Evolutionary conservation across 2,329 filamentous ascomycete genomes (phyloP).

Genomic region (Phaeoacremonium minimum): DNA sequence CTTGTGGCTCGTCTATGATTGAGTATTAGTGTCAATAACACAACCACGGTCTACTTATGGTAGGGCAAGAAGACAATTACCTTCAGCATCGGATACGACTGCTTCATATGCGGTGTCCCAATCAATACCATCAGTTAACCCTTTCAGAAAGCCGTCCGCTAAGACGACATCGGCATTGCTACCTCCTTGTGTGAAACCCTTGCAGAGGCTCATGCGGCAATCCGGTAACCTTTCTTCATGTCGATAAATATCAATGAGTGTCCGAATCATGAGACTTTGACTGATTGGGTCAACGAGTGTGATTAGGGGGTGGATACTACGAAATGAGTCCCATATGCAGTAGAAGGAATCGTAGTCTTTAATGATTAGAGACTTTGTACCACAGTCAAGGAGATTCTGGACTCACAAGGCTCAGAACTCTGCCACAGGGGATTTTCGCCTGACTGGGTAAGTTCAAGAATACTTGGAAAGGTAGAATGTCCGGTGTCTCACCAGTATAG

Average conservation of each 20-base stretch:
- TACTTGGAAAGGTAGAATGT: no score
- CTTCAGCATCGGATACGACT: conserved; percentile 62
- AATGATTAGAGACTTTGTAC: background rate
- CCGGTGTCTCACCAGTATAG: conserved; percentile 73
- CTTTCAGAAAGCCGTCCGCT: conserved; percentile 59
- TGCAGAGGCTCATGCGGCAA: conserved; percentile 72
- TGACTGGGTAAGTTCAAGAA: no score
- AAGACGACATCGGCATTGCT: conserved; percentile 66
- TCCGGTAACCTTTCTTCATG: conserved; percentile 70
- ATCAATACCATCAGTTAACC: conserved; percentile 50
- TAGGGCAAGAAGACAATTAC: background rate
- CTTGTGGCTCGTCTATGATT: conserved; percentile 47
- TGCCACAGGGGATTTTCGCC: conserved; percentile 65
- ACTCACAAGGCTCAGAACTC: conserved; percentile 50
- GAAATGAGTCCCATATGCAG: conserved; percentile 68
- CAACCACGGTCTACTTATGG: no score
- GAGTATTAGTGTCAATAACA: no score
- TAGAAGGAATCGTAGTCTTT: conserved; percentile 65
- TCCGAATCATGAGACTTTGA: conserved; percentile 62
- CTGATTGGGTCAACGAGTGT: conserved; percentile 60
- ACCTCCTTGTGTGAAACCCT: conserved; percentile 65
- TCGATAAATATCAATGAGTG: conserved; percentile 64
- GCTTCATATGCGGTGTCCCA: conserved; percentile 65
- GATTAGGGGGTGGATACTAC: conserved; percentile 62
- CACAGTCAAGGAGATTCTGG: no score